Conservation (phyloP, 2,329 filamentous ascomycete genomes). For the Aschersonia sp. region DNA sequence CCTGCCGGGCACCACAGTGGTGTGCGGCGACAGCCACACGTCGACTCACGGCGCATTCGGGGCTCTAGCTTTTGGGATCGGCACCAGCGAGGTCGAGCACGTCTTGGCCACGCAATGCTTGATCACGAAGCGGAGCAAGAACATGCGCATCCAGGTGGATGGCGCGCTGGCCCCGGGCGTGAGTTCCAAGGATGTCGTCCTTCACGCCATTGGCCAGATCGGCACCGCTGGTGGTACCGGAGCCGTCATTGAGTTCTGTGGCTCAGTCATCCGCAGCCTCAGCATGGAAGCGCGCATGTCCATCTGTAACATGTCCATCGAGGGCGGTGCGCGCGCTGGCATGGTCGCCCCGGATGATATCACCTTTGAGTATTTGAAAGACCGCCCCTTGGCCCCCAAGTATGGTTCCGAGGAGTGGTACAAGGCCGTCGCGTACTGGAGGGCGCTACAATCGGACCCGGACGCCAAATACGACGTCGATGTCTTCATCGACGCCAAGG, state of each 20-base stretch:
- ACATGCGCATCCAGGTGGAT: slow-evolving; percentile 95
- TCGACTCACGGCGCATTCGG: slow-evolving; percentile 97
- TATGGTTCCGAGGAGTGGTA: slow-evolving; percentile 80
- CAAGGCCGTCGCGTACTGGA: slow-evolving; percentile 79
- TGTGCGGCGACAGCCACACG: slow-evolving; percentile 96
- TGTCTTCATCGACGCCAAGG: slow-evolving; percentile 79
- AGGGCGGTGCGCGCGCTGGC: slow-evolving; percentile 85
- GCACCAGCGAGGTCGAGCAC: slow-evolving; percentile 96
- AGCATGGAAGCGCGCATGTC: slow-evolving; percentile 99
- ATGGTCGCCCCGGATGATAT: slow-evolving; percentile 93
- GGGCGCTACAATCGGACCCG: slow-evolving; percentile 69
- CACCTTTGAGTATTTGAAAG: slow-evolving; percentile 92
- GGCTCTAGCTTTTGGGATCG: slow-evolving; percentile 88
- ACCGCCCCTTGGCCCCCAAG: slow-evolving; percentile 75
- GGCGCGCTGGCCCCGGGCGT: slow-evolving; percentile 82
- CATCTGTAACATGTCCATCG: slow-evolving; percentile 99
- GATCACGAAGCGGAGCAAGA: slow-evolving; percentile 90
- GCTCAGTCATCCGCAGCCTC: slow-evolving; percentile 75
- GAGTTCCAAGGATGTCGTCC: slow-evolving; percentile 88
- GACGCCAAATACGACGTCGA: slow-evolving; percentile 83
- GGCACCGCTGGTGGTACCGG: slow-evolving; percentile 92
- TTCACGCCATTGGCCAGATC: slow-evolving; percentile 85
- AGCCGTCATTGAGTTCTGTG: slow-evolving; percentile 93
- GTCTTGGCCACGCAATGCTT: slow-evolving; percentile 93
- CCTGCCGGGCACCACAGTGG: slow-evolving; percentile 87